Evolutionary conservation across 257 asterid species (phyloP), one percentile per base, ranked within the genome.

Genomic region (Jacaranda mimosifolia): DNA sequence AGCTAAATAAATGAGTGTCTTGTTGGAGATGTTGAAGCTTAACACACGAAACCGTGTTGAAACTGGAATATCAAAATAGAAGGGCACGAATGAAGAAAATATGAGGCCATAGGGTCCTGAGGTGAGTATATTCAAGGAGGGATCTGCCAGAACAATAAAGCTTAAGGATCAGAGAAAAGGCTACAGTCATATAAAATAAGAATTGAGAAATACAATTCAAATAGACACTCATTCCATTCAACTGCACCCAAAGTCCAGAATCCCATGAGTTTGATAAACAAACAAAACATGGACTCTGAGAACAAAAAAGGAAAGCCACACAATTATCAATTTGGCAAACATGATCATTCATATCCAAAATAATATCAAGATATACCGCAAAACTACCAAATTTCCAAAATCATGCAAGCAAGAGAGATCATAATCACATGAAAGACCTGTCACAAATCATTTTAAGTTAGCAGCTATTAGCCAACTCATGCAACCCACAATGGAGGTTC

Each of bases 41-140:
- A 88, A 81, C 59, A 88, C 89, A 19, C 92, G 99, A 81, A 92
- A 94, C 78, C 92, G 90, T 18, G 98, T 93, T 59, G 99, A 89
- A 73, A 94, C 88, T 10, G 98, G 99, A 75, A 96, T 96, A 88
- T 96, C 97, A 70, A 93, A 94, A 83, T 75, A 93, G 87, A 96
- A 96, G 64, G 99, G 99, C 57, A 96, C 91, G 71, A 96, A 93
- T 53, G 96, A 94, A 75, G 97, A 84, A 83, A 96, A 92, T 77
- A 93, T 84, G 43, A 91, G 92, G 75, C 95, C 96, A 76, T 93
- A 94, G 68, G 99, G 98, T 81, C 99, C 99, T 65, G 99, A 91
- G 26, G 96, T 85, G 81, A 92, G 94, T 77, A 87, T 78, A 56
- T 79, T 87, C 82, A 90, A 79, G 32, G 32, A 26, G 80, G 96